phyloP scores from a whole-genome alignment of 2,329 filamentous ascomycete species.

The Zasmidium angulare region DNA sequence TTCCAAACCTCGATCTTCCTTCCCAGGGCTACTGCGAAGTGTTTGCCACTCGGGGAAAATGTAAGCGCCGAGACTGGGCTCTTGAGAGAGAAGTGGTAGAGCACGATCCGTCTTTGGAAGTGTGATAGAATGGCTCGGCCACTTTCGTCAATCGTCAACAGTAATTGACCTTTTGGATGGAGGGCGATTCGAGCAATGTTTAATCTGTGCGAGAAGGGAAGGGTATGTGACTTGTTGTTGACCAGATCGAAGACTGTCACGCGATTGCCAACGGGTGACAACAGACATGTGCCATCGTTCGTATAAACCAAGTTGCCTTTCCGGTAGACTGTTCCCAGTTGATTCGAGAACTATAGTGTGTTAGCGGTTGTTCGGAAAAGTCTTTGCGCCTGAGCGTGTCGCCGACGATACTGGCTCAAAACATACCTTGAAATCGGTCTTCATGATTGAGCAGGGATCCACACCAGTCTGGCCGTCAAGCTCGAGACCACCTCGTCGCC shows the following conservation, averaged over 20 bases:
- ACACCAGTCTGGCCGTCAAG: background rate
- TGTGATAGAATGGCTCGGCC: conserved; percentile 92
- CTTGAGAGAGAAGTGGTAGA: conserved; percentile 96
- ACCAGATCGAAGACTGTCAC: conserved; percentile 95
- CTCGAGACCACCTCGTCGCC: background rate
- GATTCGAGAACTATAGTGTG: conserved; percentile 80
- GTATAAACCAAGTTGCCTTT: conserved; percentile 97
- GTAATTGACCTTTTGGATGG: conserved; percentile 84
- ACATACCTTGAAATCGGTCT: conserved; percentile 94
- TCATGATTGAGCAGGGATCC: conserved; percentile 63
- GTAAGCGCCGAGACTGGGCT: conserved; percentile 77
- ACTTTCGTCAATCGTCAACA: conserved; percentile 91
- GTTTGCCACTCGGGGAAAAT: conserved; percentile 85
- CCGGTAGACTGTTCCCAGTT: conserved; percentile 96
- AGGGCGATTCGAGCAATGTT: conserved; percentile 89
- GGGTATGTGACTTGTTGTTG: conserved; percentile 85
- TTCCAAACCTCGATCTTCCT: conserved; percentile 94
- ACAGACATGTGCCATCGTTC: conserved; percentile 90
- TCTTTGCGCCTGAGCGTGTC: background rate
- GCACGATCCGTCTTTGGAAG: conserved; percentile 76
- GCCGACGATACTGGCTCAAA: background rate
- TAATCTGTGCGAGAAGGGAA: conserved; percentile 88
- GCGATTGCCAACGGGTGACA: conserved; percentile 93
- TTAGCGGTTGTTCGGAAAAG: conserved; percentile 10
- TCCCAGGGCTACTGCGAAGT: conserved; percentile 87